phyloP scores from a whole-genome alignment of 371 early-diverging fungal genomes.

The Circinella umbellata region DNA sequence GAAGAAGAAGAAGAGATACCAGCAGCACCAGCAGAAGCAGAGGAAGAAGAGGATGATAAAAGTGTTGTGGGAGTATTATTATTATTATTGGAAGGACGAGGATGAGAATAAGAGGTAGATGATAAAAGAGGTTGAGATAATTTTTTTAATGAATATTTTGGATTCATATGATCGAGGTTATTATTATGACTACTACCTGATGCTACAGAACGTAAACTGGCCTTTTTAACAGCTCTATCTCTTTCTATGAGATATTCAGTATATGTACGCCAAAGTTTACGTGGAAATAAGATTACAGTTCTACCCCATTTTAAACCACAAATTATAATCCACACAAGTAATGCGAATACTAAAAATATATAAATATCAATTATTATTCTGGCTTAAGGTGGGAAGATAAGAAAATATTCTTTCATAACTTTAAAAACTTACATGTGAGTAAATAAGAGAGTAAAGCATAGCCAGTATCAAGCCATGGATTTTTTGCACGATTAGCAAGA shows the following conservation, averaged over 20 bases:
- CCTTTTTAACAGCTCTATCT: constrained; percentile 40
- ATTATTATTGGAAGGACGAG: not conserved
- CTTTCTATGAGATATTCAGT: constrained; percentile 43
- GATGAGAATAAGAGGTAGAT: too few species aligned
- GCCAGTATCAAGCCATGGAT: constrained; percentile 53
- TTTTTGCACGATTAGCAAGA: constrained; percentile 51
- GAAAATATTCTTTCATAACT: not conserved
- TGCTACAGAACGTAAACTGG: constrained; percentile 22
- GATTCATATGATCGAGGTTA: too few species aligned
- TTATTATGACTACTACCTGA: constrained; percentile 1
- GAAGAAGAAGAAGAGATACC: too few species aligned
- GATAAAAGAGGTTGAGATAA: too few species aligned
- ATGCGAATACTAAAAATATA: constrained; percentile 33
- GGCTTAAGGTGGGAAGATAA: too few species aligned
- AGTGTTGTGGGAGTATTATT: not conserved
- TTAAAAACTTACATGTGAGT: constrained; percentile 36
- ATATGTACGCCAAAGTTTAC: constrained; percentile 40
- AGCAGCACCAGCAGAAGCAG: too few species aligned
- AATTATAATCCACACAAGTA: constrained; percentile 51
- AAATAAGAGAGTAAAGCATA: constrained; percentile 52
- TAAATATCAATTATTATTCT: too few species aligned
- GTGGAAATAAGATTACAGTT: constrained; percentile 40
- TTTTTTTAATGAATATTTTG: too few species aligned
- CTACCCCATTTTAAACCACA: constrained; percentile 43
- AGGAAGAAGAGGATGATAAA: too few species aligned